phyloP scores from a whole-genome alignment of 2,329 filamentous ascomycete genomes.

The Gremmenia infestans region DNA sequence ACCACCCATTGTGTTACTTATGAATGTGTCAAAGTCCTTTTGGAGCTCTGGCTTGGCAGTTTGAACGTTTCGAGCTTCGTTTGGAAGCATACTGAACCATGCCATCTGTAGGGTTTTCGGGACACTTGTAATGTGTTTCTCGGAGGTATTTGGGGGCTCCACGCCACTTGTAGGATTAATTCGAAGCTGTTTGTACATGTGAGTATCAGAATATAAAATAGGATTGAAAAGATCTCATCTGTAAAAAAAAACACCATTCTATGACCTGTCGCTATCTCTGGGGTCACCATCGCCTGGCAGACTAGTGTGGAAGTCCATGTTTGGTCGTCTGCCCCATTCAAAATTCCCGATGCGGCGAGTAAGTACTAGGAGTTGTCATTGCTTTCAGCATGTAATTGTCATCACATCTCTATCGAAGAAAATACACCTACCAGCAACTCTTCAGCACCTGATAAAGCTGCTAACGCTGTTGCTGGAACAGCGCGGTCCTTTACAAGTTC shows the following conservation, averaged over 20 bases:
- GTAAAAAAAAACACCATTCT: slow-evolving; percentile 8
- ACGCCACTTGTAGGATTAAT: background rate
- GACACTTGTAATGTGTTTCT: slow-evolving; percentile 4
- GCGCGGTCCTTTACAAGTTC: too few species aligned
- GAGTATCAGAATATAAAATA: background rate
- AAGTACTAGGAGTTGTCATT: slow-evolving; percentile 2
- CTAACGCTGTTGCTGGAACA: too few species aligned
- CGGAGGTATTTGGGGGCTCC: slow-evolving; percentile 7
- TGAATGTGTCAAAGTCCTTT: slow-evolving; percentile 8
- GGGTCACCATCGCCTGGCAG: background rate
- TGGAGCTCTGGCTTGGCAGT: slow-evolving; percentile 2
- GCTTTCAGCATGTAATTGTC: background rate
- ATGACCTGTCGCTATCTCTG: background rate
- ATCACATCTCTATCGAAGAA: too few species aligned
- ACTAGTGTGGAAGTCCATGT: slow-evolving; percentile 3
- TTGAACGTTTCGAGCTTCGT: slow-evolving; percentile 5
- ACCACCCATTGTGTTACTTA: slow-evolving; percentile 4
- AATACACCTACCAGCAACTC: too few species aligned
- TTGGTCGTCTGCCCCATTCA: slow-evolving; percentile 2
- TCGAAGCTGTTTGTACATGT: background rate
- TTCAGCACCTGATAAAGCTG: too few species aligned
- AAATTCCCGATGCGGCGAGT: slow-evolving; percentile 1
- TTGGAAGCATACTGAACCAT: slow-evolving; percentile 10
- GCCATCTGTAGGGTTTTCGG: slow-evolving; percentile 2
- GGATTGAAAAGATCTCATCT: background rate